Base-by-base conservation (phyloP, 2,329 filamentous ascomycete species). In the Leptodontidium sp. region DNA sequence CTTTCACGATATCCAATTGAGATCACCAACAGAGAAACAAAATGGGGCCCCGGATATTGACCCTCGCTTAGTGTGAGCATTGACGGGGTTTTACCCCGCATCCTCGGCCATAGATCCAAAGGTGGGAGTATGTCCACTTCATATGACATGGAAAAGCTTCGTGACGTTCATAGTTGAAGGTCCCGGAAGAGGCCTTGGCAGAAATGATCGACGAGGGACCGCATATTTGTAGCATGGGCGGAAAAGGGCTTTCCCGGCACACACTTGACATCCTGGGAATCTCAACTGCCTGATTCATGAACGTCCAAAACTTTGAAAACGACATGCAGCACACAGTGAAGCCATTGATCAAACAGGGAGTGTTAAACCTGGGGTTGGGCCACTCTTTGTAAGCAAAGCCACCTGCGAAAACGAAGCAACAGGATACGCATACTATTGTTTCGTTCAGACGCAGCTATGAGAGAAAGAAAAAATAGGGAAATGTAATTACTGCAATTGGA, bases 61-160 rank as follows among this genome's bases (percentile, higher is more conserved):
- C n/a, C 8, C 7, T n/a, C 15, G 6, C 29, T 14, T 21, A 57
- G 53, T 9, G 53, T 11, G 29, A 57, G 15, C 11, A 57, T 1
- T 38, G 32, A 21, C n/a, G 14, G 15, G 29, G 53, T 6, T n/a
- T 32, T 57, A 57, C 53, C 53, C 53, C 53, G 32, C 53, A 57
- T 35, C 32, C 29, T 57, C 53, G 53, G 53, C 15, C 53, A 38
- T 57, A 38, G 17, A 21, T 4, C 29, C 53, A 17, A 40, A n/a
- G 35, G 17, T 57, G 53, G 53, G 5, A 35, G 5, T 35, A 9
- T 14, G n/a, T 57, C 53, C 53, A 21, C 53, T 35, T 11, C 17
- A 38, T 11, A 57, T 53, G 24, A 2, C 24, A 32, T 53, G 50
- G 11, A 57, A 21, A 57, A n/a, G 32, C 2, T 57, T 38, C 9